These are phyloP conservation scores for Glycine latifolia DNA, from an alignment of 306 rosid genomes.

Conservation along the genomic window DNA sequence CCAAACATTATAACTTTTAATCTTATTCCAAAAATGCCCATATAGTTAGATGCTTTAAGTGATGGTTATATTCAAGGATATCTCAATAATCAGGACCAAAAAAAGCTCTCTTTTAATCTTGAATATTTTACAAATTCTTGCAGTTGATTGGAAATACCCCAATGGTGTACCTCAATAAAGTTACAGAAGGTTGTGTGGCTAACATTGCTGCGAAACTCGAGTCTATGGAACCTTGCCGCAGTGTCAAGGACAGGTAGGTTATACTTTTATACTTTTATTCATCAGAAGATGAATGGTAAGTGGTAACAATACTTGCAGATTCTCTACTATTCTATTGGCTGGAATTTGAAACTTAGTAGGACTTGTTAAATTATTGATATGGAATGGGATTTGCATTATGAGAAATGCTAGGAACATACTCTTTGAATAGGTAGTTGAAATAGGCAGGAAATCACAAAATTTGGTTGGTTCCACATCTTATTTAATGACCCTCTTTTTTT, in stretches of 20 bases:
- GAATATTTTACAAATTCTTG: conserved; percentile 32
- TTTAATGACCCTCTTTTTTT: no score
- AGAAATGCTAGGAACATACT: no score
- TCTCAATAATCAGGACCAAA: no score
- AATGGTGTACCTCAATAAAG: conserved; percentile 92
- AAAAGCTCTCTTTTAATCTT: not conserved
- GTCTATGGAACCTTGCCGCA: conserved; percentile 95
- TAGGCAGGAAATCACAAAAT: no score
- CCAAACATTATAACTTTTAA: no score
- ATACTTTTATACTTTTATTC: not conserved
- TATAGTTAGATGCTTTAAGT: no score
- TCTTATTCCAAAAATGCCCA: no score
- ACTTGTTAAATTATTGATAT: not conserved
- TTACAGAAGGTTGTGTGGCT: conserved; percentile 80
- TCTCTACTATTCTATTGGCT: not conserved
- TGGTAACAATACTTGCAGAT: no score
- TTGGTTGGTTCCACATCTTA: no score
- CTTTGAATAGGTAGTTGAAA: no score
- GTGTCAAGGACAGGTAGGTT: conserved; percentile 89
- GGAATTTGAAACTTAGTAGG: not conserved
- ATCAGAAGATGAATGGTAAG: no score
- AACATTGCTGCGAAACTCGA: conserved; percentile 97
- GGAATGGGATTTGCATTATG: not conserved
- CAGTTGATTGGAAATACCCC: conserved; percentile 96
- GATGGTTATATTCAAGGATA: no score